Evolutionary conservation across 139 green algal species (phyloP).

Genomic region (Chloropicon primus): DNA sequence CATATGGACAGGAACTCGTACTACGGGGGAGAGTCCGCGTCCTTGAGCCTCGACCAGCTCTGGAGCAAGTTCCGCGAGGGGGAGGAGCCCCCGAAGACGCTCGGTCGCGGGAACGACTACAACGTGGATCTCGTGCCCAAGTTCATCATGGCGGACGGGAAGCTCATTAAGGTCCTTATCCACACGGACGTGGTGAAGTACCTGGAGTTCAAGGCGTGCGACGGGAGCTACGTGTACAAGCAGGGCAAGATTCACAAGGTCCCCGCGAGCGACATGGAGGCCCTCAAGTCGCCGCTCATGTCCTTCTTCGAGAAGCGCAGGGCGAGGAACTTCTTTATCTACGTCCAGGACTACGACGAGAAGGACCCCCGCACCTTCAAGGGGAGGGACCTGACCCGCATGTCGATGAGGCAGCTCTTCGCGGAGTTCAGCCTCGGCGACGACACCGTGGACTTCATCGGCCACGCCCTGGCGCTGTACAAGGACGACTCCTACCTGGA

Average conservation of each 20-base stretch:
- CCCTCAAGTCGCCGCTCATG: slow-evolving; percentile 80
- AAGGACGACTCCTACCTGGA: slow-evolving; percentile 43
- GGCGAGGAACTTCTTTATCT: slow-evolving; percentile 88
- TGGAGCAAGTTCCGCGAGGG: slow-evolving; percentile 76
- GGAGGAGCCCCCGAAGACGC: slow-evolving; percentile 32
- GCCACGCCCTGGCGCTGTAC: slow-evolving; percentile 90
- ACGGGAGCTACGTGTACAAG: slow-evolving; percentile 84
- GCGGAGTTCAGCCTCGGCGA: slow-evolving; percentile 67
- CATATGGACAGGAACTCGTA: slow-evolving; percentile 98
- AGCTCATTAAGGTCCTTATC: slow-evolving; percentile 80
- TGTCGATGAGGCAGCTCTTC: slow-evolving; percentile 82
- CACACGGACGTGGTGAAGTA: slow-evolving; percentile 97
- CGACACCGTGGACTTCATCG: slow-evolving; percentile 84
- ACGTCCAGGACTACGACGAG: slow-evolving; percentile 81
- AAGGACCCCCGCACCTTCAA: slow-evolving; percentile 66
- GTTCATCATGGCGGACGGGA: slow-evolving; percentile 95
- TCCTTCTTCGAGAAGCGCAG: slow-evolving; percentile 96
- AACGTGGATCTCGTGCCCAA: slow-evolving; percentile 98
- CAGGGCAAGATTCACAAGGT: slow-evolving; percentile 73
- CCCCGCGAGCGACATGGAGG: slow-evolving; percentile 85
- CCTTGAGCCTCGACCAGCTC: slow-evolving; percentile 83
- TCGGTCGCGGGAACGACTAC: slow-evolving; percentile 83
- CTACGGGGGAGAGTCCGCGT: slow-evolving; percentile 91
- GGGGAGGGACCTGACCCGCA: slow-evolving; percentile 62
- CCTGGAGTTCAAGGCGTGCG: slow-evolving; percentile 96